Percentiles rank a stretch among this genome's conserved stretches.
Conservation (phyloP, 169 alveolate species). For the Plasmodium gaboni region DNA sequence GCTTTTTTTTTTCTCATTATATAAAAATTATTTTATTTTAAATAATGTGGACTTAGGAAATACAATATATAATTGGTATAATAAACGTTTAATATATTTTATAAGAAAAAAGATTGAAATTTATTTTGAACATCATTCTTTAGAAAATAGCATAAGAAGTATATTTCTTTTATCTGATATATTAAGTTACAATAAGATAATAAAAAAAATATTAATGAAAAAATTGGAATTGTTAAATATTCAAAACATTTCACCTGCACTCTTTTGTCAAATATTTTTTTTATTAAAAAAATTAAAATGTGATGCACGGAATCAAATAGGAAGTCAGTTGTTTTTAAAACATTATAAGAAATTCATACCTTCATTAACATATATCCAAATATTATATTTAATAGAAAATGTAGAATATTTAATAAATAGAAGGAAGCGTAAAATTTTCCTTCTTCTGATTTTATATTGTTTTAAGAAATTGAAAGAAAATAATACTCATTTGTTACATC, state of each 20-base stretch:
- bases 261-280: conserved; percentile 67
- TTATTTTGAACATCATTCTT: conserved; percentile 54
- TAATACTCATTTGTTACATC: not conserved
- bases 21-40: conserved; percentile 39
- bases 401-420: conserved; percentile 58
- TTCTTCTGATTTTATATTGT: conserved; percentile 46
- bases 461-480: conserved; percentile 45
- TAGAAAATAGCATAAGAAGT: conserved; percentile 66
- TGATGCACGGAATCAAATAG: conserved; percentile 48
- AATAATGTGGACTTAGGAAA: conserved; percentile 29
- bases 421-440: conserved; percentile 54
- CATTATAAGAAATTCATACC: conserved; percentile 52
- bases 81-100: conserved; percentile 43
- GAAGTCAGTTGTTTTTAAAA: conserved; percentile 49
- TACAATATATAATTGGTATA: conserved; percentile 50
- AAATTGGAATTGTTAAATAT: conserved; percentile 49
- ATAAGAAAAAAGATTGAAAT: conserved; percentile 58
- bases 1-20: conserved; percentile 50
- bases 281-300: conserved; percentile 59
- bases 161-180: conserved; percentile 42
- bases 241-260: conserved; percentile 17
- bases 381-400: conserved; percentile 46
- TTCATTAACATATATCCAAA: conserved; percentile 41
- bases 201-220: conserved; percentile 53
- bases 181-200: conserved; percentile 57